Base-by-base conservation (phyloP, 2,329 filamentous ascomycete genomes). In the Shiraia sp. region DNA sequence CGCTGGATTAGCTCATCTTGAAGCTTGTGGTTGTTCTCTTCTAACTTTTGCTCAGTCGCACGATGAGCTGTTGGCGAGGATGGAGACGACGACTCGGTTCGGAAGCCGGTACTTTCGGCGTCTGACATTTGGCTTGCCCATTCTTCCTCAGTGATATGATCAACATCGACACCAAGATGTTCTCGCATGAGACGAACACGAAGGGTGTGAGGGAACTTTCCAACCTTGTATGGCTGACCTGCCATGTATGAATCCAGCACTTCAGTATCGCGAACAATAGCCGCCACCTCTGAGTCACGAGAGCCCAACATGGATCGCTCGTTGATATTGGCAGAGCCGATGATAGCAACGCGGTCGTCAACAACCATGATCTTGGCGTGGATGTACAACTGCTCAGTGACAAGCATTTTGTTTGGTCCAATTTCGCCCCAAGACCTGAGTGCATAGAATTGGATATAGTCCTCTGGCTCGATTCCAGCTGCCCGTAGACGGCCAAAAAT, bases 301-400 rank as follows among this genome's bases (percentile, higher is more conserved):
- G 82, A 86, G 7, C 93, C 93, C 47, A 96, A 71, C 90, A 97
- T 90, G 6, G 92, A 97, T 32, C 93, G 85, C 70, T 99, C 93
- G 60, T 99, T 99, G 76, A 99, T 97, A 66, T 99, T 99, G 38
- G 93, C 93, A 32, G 92, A 97, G 13, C 93, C 93, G 57, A 99
- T 99, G 47, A 99, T 84, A 14, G 87, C 92, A 43, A 93, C 83
- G 24, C 92, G 83, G 62, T 99, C 93, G 68, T 99, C 93, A 4
- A 96, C 92, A 41, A 99, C 81, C 77, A 97, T 97, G 53, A 87
- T 87, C 72, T 99, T 99, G 47, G 93, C 93, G 62, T 99, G 93
- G 42, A 99, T 97, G 65, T 99, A 99, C 9, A 99, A 80, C 71
- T 97, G 93, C 68, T 99, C 93, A 0, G 93, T 97, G 3, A 93